These are phyloP conservation scores for Ophiostoma quercus DNA, from an alignment of 2,329 filamentous ascomycete species.

Conservation along the genomic window DNA sequence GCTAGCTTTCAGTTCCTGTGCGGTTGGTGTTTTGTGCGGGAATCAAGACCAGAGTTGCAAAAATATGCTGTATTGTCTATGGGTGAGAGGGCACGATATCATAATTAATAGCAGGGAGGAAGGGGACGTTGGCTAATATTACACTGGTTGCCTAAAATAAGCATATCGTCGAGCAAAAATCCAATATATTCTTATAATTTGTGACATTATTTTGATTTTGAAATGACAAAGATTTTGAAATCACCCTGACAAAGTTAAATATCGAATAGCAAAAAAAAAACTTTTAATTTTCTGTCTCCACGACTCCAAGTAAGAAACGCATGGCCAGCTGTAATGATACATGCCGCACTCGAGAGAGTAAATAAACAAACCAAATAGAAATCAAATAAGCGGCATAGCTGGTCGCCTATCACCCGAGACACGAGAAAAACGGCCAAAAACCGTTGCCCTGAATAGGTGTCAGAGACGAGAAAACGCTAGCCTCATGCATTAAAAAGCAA, in stretches of 20 bases:
- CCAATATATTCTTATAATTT: not conserved
- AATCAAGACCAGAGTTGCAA: no score
- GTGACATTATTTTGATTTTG: not conserved
- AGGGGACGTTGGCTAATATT: not conserved
- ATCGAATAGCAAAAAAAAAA: not conserved
- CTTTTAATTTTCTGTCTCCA: conserved; percentile 11
- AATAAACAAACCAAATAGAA: conserved; percentile 5
- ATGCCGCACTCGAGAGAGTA: not conserved
- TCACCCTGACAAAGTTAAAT: not conserved
- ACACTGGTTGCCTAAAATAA: not conserved
- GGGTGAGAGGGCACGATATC: not conserved
- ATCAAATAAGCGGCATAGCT: not conserved
- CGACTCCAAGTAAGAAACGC: not conserved
- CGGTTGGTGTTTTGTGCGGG: not conserved
- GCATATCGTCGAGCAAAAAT: not conserved
- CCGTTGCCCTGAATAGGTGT: not conserved
- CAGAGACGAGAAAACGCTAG: not conserved
- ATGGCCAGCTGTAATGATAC: conserved; percentile 5
- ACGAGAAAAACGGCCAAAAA: not conserved
- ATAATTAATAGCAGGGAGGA: not conserved
- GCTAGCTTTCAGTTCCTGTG: not conserved
- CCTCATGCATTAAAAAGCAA: not conserved
- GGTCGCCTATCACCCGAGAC: not conserved
- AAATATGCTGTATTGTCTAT: no score
- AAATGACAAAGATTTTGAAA: no score